phyloP scores from a whole-genome alignment of 441 rosid genomes.

The Corymbia citriodora region DNA sequence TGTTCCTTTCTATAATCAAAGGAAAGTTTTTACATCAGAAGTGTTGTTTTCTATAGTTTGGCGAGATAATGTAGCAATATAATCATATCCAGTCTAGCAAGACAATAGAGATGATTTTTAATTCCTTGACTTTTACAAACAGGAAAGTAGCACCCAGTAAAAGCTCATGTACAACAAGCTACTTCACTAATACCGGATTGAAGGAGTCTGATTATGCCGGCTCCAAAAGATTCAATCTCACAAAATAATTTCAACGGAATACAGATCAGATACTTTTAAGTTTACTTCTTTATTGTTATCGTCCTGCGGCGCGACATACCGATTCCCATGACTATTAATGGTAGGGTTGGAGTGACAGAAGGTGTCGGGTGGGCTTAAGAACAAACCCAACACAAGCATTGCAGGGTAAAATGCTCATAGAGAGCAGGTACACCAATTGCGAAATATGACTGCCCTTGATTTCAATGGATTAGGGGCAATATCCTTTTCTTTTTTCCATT shows the following conservation, averaged over 20 bases:
- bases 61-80: too few species aligned
- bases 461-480: neutral
- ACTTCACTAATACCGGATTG: neutral
- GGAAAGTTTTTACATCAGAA: too few species aligned
- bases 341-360: neutral
- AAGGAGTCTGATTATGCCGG: neutral
- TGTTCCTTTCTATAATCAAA: neutral
- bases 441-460: neutral
- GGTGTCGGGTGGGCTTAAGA: neutral
- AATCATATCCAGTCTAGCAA: too few species aligned
- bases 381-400: neutral
- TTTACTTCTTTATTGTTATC: neutral
- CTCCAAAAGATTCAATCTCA: neutral
- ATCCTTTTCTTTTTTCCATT: neutral
- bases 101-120: too few species aligned
- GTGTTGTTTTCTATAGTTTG: too few species aligned
- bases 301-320: neutral
- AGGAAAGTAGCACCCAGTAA: neutral
- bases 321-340: constrained; percentile 14
- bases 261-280: neutral
- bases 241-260: neutral
- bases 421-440: neutral
- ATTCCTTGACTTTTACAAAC: neutral
- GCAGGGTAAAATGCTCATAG: neutral
- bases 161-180: neutral